Base-by-base conservation (phyloP, 768 basidiomycete genomes). In the Russula olivacea region DNA sequence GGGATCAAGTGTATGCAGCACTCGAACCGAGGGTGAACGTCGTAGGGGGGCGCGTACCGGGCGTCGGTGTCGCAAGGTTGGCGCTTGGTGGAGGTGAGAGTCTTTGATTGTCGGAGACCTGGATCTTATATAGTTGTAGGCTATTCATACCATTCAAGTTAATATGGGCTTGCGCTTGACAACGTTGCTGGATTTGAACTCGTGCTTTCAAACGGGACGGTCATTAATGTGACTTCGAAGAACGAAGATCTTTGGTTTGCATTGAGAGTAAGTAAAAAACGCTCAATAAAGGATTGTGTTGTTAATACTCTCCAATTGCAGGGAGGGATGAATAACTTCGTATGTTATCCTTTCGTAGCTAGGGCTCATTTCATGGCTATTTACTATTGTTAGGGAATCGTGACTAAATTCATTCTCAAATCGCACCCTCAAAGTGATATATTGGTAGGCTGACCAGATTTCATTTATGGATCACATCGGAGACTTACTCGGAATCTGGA, bases 81-180 rank as follows among this genome's bases (percentile, higher is more conserved):
- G 21, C 30, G 7, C 41, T 57, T 7, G 55, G 55, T 17, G 70
- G 70, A 25, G 68, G 69, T 68, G 38, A 34, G 62, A 34, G 8
- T 53, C 12, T 36, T 28, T 9, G 7, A 21, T 54, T 5, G 8
- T 54, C 12, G n/a, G 23, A 15, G 21, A 23, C 14, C 36, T 54
- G 2, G 8, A 54, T 54, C 21, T 70, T 19, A 70, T 68, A 43
- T 36, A 3, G 5, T 30, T 19, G 38, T 15, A 61, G 76, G 76
- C 5, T 77, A 72, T 63, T 74, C 74, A 0, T 53, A 64, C 45
- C 68, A 71, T 52, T 71, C 70, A 6, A 75, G 70, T 54, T 68
- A 71, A 52, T 70, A 69, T 53, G 74, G 76, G 9, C 62, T 77
- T 30, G 68, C 70, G 1, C 65, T 76, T 34, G 76, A 77, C 63